These are phyloP conservation scores for Phialophora tarda DNA, from an alignment of 2,329 filamentous ascomycete genomes.

Conservation along the genomic window DNA sequence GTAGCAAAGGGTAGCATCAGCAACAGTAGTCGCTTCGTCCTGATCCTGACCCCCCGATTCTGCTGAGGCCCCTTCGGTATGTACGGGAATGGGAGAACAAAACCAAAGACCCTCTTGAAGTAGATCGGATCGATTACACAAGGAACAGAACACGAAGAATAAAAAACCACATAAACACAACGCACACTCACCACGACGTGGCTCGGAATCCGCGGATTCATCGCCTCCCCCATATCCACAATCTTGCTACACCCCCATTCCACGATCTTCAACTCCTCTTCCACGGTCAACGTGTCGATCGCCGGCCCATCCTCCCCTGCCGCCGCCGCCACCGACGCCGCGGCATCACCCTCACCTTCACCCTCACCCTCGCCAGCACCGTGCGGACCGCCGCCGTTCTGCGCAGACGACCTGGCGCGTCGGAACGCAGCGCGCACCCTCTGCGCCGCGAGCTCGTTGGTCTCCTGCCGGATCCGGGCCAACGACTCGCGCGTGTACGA, in stretches of 20 bases:
- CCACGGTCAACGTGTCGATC: slow-evolving; percentile 73
- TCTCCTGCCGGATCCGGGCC: slow-evolving; percentile 72
- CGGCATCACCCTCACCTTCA: slow-evolving; percentile 16
- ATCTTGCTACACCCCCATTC: slow-evolving; percentile 74
- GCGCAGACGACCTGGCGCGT: slow-evolving; percentile 49
- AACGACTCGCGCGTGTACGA: slow-evolving; percentile 81
- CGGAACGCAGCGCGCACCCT: slow-evolving; percentile 65
- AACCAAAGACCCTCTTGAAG: neutral
- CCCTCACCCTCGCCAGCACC: slow-evolving; percentile 12
- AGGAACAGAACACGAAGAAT: neutral
- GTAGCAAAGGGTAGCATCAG: neutral
- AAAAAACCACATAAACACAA: neutral
- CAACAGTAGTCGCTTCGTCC: neutral
- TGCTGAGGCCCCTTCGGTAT: neutral
- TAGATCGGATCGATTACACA: neutral
- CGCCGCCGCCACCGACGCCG: slow-evolving; percentile 3
- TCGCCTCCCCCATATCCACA: slow-evolving; percentile 63
- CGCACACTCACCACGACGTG: slow-evolving; percentile 53
- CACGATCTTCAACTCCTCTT: slow-evolving; percentile 82
- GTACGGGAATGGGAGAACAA: neutral
- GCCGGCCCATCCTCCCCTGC: slow-evolving; percentile 38
- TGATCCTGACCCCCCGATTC: neutral
- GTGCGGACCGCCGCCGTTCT: slow-evolving; percentile 42
- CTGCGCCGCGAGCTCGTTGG: slow-evolving; percentile 78
- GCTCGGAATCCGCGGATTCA: slow-evolving; percentile 59